A percentile compares a stretch with the other conserved stretches of the same genome.
These are phyloP conservation scores for Yarrowia osloensis DNA, from an alignment of 805 yeast genomes.

Conservation along the genomic window DNA sequence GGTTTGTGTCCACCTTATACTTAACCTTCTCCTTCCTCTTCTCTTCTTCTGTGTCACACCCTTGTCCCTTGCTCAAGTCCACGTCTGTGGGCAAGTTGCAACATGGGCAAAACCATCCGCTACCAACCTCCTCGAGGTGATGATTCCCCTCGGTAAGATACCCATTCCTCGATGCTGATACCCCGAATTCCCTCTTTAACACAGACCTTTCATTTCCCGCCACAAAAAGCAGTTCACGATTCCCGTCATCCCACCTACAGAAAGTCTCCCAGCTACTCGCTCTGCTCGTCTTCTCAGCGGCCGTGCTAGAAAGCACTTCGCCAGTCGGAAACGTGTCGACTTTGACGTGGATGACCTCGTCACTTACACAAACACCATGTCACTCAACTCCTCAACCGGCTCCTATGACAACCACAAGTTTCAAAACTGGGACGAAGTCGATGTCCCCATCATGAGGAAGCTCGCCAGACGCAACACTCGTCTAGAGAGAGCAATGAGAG, in stretches of 20 bases:
- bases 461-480: not conserved
- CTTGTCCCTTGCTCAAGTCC: slow-evolving; percentile 22
- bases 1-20: not conserved
- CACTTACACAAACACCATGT: slow-evolving; percentile 19
- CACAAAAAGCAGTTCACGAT: slow-evolving; percentile 12
- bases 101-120: slow-evolving; percentile 15
- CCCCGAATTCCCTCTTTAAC: not conserved
- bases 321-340: slow-evolving; percentile 55
- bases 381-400: slow-evolving; percentile 6
- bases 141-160: slow-evolving; percentile 25
- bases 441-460: not conserved
- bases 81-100: slow-evolving; percentile 14
- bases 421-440: not conserved
- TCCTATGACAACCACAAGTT: slow-evolving; percentile 1
- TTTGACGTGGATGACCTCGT: slow-evolving; percentile 56
- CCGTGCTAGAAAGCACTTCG: slow-evolving; percentile 25
- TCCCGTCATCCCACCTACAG: not conserved
- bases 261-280: not conserved
- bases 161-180: not conserved
- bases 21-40: not conserved
- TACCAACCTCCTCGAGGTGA: slow-evolving; percentile 8
- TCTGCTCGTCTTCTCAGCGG: not conserved
- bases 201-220: slow-evolving; percentile 13
- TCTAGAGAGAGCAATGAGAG: not conserved
- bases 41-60: slow-evolving; percentile 11